Percentiles rank a stretch among this genome's conserved stretches.
Conservation (phyloP, 2,329 filamentous ascomycete species). For the Hysterium pulicare region DNA sequence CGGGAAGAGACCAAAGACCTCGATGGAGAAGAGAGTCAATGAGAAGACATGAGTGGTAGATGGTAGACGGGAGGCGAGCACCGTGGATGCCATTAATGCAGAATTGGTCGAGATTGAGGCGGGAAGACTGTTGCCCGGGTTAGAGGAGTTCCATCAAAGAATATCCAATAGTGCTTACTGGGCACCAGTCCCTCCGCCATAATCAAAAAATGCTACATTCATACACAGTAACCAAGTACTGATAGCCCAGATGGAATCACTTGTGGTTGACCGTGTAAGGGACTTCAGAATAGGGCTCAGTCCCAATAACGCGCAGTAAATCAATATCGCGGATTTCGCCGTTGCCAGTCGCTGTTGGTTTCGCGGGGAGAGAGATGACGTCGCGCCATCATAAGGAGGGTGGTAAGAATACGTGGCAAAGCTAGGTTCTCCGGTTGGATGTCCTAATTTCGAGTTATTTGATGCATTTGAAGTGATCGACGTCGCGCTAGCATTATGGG, state of each 20-base stretch:
- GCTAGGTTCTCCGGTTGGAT: conserved; percentile 34
- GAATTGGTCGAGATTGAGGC: conserved; percentile 88
- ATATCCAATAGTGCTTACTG: conserved; percentile 42
- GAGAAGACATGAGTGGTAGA: conserved; percentile 93
- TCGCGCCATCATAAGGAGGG: conserved; percentile 34
- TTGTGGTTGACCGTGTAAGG: conserved; percentile 86
- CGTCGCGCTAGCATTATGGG: conserved; percentile 53
- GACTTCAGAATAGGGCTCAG: conserved; percentile 95
- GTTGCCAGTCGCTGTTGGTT: conserved; percentile 70
- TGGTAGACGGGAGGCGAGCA: conserved; percentile 83
- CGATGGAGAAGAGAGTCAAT: conserved; percentile 91
- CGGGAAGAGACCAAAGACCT: conserved; percentile 96
- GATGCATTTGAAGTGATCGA: conserved; percentile 51
- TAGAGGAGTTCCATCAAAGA: conserved; percentile 11
- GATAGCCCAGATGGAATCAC: conserved; percentile 96
- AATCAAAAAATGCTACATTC: conserved; percentile 98
- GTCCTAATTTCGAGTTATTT: conserved; percentile 28
- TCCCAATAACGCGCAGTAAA: conserved; percentile 88
- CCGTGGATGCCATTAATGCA: conserved; percentile 91
- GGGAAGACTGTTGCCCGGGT: conserved; percentile 55
- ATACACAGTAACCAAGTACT: conserved; percentile 89
- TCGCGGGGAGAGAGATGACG: conserved; percentile 48
- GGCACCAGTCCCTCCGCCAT: conserved; percentile 65
- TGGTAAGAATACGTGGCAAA: conserved; percentile 40
- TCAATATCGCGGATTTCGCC: conserved; percentile 86